A percentile compares a stretch with the other conserved stretches of the same genome.
phyloP scores from a whole-genome alignment of 1,139 yeast species.

The Zygotorulaspora mrakii region DNA sequence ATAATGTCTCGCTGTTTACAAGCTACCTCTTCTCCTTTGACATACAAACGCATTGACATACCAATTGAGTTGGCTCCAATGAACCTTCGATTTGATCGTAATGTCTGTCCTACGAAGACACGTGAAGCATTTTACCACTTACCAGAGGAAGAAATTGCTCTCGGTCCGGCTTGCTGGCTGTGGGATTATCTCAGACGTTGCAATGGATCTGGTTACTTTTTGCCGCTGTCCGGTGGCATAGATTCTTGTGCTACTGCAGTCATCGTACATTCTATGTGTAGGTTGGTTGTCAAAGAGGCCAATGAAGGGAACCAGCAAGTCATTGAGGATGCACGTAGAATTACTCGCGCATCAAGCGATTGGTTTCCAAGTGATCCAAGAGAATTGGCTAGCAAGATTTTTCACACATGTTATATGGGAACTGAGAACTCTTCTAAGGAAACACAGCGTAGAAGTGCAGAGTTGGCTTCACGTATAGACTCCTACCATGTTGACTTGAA shows the following conservation, averaged over 20 bases:
- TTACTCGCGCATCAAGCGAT: conserved; percentile 50
- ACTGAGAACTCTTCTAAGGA: conserved; percentile 86
- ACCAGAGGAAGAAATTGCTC: conserved; percentile 94
- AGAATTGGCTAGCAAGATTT: conserved; percentile 69
- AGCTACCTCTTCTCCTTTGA: conserved; percentile 47
- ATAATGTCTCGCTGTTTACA: conserved; percentile 79
- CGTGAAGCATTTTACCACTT: conserved; percentile 57
- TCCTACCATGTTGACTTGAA: conserved; percentile 87
- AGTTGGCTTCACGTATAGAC: conserved; percentile 70
- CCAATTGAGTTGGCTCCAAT: conserved; percentile 60
- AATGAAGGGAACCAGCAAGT: conserved; percentile 69
- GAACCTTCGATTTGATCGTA: conserved; percentile 55
- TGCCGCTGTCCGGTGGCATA: conserved; percentile 95
- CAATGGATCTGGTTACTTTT: conserved; percentile 81
- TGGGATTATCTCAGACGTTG: conserved; percentile 97
- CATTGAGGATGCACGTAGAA: conserved; percentile 61
- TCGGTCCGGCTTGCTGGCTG: conserved; percentile 98
- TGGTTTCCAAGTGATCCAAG: conserved; percentile 72
- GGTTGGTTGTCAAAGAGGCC: conserved; percentile 68
- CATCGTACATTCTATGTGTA: conserved; percentile 91
- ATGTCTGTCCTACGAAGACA: conserved; percentile 56
- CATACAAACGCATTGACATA: conserved; percentile 59
- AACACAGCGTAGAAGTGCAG: conserved; percentile 80
- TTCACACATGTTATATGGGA: conserved; percentile 94
- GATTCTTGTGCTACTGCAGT: conserved; percentile 97